A percentile compares a stretch with the other conserved stretches of the same genome.
phyloP scores from a whole-genome alignment of 139 green algal species.

The Coccomyxa sp. region DNA sequence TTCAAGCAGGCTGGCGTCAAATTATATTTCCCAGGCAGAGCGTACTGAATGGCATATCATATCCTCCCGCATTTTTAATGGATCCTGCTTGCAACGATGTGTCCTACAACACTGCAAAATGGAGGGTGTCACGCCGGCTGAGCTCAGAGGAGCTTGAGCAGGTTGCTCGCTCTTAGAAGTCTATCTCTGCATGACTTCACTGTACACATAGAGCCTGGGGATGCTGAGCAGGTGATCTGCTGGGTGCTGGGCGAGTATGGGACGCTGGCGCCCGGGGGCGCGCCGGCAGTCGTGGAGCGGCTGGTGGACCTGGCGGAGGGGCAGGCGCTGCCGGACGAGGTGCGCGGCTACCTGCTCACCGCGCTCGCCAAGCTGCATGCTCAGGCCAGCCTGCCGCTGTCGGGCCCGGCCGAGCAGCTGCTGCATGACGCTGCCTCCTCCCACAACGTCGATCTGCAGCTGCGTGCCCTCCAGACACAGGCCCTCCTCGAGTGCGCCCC shows the following conservation, averaged over 20 bases:
- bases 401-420: constrained; percentile 36
- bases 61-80: neutral
- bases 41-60: no score
- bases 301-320: constrained; percentile 47
- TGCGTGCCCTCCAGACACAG: constrained; percentile 78
- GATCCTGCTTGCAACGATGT: neutral
- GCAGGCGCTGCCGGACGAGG: constrained; percentile 23
- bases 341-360: constrained; percentile 49
- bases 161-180: no score
- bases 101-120: neutral
- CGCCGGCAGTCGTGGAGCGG: constrained; percentile 39
- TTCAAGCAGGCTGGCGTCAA: no score
- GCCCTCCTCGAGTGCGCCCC: constrained; percentile 49
- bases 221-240: constrained; percentile 55
- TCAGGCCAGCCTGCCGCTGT: constrained; percentile 26
- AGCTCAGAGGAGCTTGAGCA: neutral
- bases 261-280: constrained; percentile 21
- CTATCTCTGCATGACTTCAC: no score
- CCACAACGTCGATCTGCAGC: constrained; percentile 74
- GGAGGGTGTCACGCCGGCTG: no score
- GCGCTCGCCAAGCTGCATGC: constrained; percentile 70
- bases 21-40: no score
- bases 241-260: constrained; percentile 96
- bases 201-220: neutral
- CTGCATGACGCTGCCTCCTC: constrained; percentile 30